A percentile compares a stretch with the other conserved stretches of the same genome.
Evolutionary conservation across 257 asterid genomes (phyloP).

Genomic region (Verbena officinalis): DNA sequence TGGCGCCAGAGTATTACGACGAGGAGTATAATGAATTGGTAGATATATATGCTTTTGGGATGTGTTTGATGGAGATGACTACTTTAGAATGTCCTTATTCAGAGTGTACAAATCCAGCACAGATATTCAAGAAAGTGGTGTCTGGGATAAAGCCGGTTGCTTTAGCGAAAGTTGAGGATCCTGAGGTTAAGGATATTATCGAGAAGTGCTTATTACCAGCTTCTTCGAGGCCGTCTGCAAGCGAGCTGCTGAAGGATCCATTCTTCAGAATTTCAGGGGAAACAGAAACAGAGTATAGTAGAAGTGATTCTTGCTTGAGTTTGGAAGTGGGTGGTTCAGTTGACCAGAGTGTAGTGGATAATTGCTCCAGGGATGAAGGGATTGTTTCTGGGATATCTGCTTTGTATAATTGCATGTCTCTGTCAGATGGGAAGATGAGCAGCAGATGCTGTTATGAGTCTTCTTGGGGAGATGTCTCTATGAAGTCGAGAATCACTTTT

Average conservation of each 20-base stretch:
- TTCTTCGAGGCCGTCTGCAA: constrained; percentile 49
- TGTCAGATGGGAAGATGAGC: constrained; percentile 11
- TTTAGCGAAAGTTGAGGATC: constrained; percentile 37
- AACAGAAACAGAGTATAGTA: neutral
- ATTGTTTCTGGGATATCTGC: constrained; percentile 25
- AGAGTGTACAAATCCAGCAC: constrained; percentile 41
- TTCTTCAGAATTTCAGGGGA: constrained; percentile 35
- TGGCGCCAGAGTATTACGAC: constrained; percentile 52
- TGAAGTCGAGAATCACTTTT: constrained; percentile 33
- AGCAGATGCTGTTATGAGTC: neutral
- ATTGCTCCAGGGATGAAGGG: neutral
- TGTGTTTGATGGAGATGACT: constrained; percentile 54
- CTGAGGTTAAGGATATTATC: constrained; percentile 41
- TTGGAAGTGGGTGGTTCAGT: constrained; percentile 8
- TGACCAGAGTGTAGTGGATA: neutral
- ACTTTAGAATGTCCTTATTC: constrained; percentile 44
- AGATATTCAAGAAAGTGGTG: constrained; percentile 45
- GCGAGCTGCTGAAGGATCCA: constrained; percentile 49
- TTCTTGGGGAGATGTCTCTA: constrained; percentile 24
- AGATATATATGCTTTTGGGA: constrained; percentile 51
- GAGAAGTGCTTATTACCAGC: constrained; percentile 48
- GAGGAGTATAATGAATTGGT: constrained; percentile 52
- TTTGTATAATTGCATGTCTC: constrained; percentile 21
- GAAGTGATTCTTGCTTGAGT: constrained; percentile 12
- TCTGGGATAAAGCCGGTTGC: constrained; percentile 41